Evolutionary conservation across 257 asterid species (phyloP).

Genomic region (Perilla frutescens): DNA sequence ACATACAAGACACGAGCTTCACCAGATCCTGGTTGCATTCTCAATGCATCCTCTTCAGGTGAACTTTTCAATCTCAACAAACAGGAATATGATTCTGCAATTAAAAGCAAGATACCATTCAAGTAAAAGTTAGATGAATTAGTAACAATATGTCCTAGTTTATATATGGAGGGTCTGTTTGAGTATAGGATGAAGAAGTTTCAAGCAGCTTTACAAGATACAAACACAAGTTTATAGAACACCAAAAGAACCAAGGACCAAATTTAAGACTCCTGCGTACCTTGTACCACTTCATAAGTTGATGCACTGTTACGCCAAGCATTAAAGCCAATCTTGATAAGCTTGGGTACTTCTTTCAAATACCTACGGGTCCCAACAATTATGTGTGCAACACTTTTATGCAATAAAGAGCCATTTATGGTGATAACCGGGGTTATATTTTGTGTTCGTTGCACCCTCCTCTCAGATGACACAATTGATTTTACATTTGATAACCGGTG

Average conservation of each 20-base stretch:
- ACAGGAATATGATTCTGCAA: constrained; percentile 83
- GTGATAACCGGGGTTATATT: constrained; percentile 59
- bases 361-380: constrained; percentile 74
- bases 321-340: constrained; percentile 68
- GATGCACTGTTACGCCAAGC: constrained; percentile 78
- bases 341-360: constrained; percentile 75
- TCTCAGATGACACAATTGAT: constrained; percentile 74
- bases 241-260: background rate
- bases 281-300: constrained; percentile 78
- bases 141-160: constrained; percentile 1
- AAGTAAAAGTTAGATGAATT: constrained; percentile 12
- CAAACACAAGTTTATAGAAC: background rate
- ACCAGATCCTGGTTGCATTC: constrained; percentile 97
- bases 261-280: constrained; percentile 40
- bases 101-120: constrained; percentile 12
- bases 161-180: background rate
- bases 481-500: constrained; percentile 69
- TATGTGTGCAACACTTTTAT: constrained; percentile 67
- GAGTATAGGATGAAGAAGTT: background rate
- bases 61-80: constrained; percentile 82
- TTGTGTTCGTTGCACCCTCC: constrained; percentile 62
- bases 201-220: background rate
- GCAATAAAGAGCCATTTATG: constrained; percentile 66
- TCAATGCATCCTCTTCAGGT: constrained; percentile 77
- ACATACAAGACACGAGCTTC: constrained; percentile 93